Conservation (phyloP, 306 rosid genomes). For the Crotalaria pallida region DNA sequence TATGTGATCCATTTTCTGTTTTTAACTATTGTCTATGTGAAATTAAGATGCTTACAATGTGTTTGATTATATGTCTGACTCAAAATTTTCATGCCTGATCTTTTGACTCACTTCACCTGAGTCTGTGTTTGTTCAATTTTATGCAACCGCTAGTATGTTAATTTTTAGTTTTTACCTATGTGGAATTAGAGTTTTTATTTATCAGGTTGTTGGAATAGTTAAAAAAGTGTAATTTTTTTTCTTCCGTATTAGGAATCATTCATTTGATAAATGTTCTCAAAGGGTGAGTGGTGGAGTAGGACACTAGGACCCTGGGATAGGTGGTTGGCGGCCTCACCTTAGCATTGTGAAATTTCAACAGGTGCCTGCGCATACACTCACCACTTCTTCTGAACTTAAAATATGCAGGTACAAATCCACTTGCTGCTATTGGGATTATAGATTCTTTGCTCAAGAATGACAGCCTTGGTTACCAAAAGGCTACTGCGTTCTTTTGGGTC, state of each 20-base stretch:
- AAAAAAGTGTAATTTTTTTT: too few species aligned
- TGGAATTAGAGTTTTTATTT: too few species aligned
- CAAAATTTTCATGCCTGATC: not conserved
- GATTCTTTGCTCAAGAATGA: slow-evolving; percentile 39
- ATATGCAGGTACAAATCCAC: slow-evolving; percentile 2
- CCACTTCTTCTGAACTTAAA: not conserved
- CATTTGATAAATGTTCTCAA: too few species aligned
- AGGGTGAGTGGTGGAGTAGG: too few species aligned
- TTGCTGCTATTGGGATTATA: slow-evolving; percentile 1
- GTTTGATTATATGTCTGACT: too few species aligned
- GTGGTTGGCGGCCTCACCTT: too few species aligned
- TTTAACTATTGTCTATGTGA: not conserved
- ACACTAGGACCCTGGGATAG: too few species aligned
- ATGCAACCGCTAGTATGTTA: too few species aligned
- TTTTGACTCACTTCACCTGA: not conserved
- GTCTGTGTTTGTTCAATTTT: not conserved
- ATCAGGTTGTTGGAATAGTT: too few species aligned
- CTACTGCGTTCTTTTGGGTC: slow-evolving; percentile 50
- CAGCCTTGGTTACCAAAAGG: slow-evolving; percentile 53
- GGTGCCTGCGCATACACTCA: not conserved
- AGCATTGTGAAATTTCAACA: too few species aligned
- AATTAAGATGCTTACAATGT: not conserved
- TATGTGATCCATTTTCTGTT: not conserved
- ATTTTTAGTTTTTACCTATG: too few species aligned
- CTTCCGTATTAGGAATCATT: too few species aligned